Evolutionary conservation across 108 stramenopile species (phyloP).

Genomic region (Fistulifera solaris): DNA sequence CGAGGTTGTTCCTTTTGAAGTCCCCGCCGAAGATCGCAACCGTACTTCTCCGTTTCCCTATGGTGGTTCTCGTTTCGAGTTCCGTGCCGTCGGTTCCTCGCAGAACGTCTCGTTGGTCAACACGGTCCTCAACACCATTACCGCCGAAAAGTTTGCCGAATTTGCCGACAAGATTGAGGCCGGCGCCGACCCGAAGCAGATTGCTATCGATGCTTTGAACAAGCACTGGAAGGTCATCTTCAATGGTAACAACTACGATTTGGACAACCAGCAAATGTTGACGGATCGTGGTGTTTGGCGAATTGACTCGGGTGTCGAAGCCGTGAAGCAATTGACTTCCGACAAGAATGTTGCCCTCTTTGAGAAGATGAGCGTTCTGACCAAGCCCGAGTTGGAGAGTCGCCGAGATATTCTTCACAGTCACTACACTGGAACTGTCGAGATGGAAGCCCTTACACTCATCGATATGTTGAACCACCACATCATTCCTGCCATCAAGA

Average conservation of each 20-base stretch:
- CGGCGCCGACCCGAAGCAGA: conserved; percentile 50
- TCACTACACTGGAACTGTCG: conserved; percentile 90
- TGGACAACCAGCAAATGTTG: conserved; percentile 66
- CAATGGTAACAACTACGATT: conserved; percentile 93
- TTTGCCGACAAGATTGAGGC: conserved; percentile 85
- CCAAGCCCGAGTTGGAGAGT: conserved; percentile 69
- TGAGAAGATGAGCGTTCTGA: conserved; percentile 84
- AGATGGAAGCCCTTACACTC: conserved; percentile 85
- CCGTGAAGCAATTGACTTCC: conserved; percentile 59
- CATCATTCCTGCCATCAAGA: conserved; percentile 84
- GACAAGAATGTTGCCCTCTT: conserved; percentile 89
- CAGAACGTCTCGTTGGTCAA: conserved; percentile 91
- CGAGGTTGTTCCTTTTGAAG: conserved; percentile 77
- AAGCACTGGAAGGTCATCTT: conserved; percentile 89
- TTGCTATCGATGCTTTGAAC: conserved; percentile 74
- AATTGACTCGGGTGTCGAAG: conserved; percentile 91
- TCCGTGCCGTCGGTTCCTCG: conserved; percentile 93
- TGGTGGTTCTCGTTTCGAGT: conserved; percentile 92
- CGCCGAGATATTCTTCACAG: conserved; percentile 84
- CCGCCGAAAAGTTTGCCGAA: conserved; percentile 84
- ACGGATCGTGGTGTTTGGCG: conserved; percentile 87
- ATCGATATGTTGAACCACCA: conserved; percentile 93
- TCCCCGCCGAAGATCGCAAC: conserved; percentile 94
- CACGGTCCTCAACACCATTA: conserved; percentile 90
- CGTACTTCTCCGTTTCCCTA: conserved; percentile 95